A percentile compares a stretch with the other conserved stretches of the same genome.
phyloP scores from a whole-genome alignment of 345 rosid genomes.

The Syzygium oleosum region DNA sequence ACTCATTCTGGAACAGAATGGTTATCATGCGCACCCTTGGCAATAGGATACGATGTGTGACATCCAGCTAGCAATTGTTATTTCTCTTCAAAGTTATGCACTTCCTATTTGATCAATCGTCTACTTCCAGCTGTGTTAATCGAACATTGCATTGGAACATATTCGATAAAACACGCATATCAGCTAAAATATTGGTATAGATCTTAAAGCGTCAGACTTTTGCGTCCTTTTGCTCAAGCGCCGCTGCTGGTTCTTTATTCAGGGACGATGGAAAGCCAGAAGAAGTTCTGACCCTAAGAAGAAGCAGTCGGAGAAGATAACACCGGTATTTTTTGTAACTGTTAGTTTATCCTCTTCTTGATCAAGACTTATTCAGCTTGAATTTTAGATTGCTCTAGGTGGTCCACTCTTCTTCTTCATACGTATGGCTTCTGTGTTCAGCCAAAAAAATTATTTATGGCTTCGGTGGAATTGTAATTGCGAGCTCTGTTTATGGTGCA shows the following conservation, averaged over 20 bases:
- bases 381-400: not conserved
- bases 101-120: not conserved
- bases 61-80: not conserved
- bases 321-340: constrained; percentile 43
- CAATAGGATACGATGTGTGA: not conserved
- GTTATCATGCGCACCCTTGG: too few relatives aligned
- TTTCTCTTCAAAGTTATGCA: not conserved
- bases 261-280: constrained; percentile 97
- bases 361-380: not conserved
- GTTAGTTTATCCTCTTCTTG: not conserved
- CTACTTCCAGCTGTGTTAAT: not conserved
- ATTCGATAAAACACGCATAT: not conserved
- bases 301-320: constrained; percentile 91
- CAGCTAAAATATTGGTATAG: not conserved
- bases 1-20: too few relatives aligned
- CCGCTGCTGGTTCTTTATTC: constrained; percentile 1
- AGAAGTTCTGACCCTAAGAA: constrained; percentile 86
- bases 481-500: constrained; percentile 25
- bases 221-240: not conserved
- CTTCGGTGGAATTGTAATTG: not conserved
- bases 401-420: not conserved
- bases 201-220: not conserved
- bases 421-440: not conserved
- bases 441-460: not conserved
- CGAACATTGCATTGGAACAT: not conserved